These are phyloP conservation scores for Xylaria polymorpha DNA, from an alignment of 2,329 filamentous ascomycete species.

Conservation along the genomic window DNA sequence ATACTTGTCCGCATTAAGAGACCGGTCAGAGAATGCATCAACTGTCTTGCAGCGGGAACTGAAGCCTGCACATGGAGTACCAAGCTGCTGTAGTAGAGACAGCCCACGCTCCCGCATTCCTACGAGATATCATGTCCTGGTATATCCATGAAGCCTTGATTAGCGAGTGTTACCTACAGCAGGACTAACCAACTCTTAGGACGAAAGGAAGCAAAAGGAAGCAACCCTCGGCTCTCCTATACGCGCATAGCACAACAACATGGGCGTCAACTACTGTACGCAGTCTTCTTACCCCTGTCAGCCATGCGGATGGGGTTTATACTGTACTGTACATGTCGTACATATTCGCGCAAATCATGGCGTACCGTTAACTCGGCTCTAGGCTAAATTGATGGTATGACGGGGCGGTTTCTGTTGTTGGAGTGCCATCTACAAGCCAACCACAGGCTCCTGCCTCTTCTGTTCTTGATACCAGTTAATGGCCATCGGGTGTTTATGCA, in stretches of 20 bases:
- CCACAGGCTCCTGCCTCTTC: neutral
- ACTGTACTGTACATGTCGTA: conserved; percentile 46
- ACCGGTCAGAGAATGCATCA: conserved; percentile 47
- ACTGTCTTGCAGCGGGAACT: conserved; percentile 44
- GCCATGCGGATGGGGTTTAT: conserved; percentile 41
- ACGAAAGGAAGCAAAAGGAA: conserved; percentile 7
- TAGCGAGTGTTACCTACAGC: conserved; percentile 33
- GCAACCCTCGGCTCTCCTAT: conserved; percentile 14
- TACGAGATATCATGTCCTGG: conserved; percentile 17
- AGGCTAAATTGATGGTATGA: conserved; percentile 42
- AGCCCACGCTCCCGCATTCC: conserved; percentile 13
- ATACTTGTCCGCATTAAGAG: conserved; percentile 36
- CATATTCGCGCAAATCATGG: conserved; percentile 45
- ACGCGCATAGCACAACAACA: conserved; percentile 1
- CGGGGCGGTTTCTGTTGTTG: conserved; percentile 27
- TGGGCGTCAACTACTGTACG: conserved; percentile 36
- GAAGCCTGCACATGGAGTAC: conserved; percentile 22
- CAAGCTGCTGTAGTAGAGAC: conserved; percentile 11
- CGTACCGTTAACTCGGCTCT: conserved; percentile 39
- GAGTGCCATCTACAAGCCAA: conserved; percentile 18
- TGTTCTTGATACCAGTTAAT: conserved; percentile 12
- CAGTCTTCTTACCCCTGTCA: conserved; percentile 37
- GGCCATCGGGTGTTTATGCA: conserved; percentile 32
- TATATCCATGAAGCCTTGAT: conserved; percentile 28
- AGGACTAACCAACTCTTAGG: conserved; percentile 27